Conservation (phyloP, 2,329 filamentous ascomycete species). For the Ascosphaera acerosa region DNA sequence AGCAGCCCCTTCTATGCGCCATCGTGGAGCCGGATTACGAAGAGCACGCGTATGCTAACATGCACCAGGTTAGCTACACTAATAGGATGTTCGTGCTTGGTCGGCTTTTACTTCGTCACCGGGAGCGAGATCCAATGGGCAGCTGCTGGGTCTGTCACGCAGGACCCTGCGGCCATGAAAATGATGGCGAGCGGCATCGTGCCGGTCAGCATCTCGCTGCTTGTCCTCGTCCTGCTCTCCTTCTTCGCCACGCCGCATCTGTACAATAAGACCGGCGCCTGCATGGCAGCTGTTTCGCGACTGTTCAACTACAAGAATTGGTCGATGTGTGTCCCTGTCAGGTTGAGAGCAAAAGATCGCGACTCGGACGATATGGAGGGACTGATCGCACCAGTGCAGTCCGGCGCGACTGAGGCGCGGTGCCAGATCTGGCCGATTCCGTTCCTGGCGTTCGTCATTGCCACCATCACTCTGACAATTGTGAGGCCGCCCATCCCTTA, state of each 20-base stretch:
- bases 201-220: slow-evolving; percentile 8
- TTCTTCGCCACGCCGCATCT: slow-evolving; percentile 7
- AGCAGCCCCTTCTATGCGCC: slow-evolving; percentile 3
- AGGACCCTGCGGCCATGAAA: slow-evolving; percentile 10
- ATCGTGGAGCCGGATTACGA: neutral
- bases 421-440: slow-evolving; percentile 7
- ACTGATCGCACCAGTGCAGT: neutral
- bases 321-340: slow-evolving; percentile 5
- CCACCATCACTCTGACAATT: slow-evolving; percentile 6
- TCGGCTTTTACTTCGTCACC: slow-evolving; percentile 12
- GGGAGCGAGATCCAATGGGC: slow-evolving; percentile 12
- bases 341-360: slow-evolving; percentile 1
- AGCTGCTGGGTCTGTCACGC: slow-evolving; percentile 10
- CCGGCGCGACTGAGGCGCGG: neutral
- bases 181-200: slow-evolving; percentile 11
- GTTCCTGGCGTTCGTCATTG: slow-evolving; percentile 2
- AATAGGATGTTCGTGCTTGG: slow-evolving; percentile 7
- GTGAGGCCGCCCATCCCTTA: slow-evolving; percentile 11
- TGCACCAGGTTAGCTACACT: neutral
- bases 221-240: slow-evolving; percentile 6
- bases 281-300: slow-evolving; percentile 8
- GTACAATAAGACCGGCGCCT: slow-evolving; percentile 7
- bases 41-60: neutral
- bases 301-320: slow-evolving; percentile 5
- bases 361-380: slow-evolving; percentile 2